Evolutionary conservation across 2,329 filamentous ascomycete genomes (phyloP), one percentile per base, ranked within the genome.

Genomic region (Trichophyton equinum): DNA sequence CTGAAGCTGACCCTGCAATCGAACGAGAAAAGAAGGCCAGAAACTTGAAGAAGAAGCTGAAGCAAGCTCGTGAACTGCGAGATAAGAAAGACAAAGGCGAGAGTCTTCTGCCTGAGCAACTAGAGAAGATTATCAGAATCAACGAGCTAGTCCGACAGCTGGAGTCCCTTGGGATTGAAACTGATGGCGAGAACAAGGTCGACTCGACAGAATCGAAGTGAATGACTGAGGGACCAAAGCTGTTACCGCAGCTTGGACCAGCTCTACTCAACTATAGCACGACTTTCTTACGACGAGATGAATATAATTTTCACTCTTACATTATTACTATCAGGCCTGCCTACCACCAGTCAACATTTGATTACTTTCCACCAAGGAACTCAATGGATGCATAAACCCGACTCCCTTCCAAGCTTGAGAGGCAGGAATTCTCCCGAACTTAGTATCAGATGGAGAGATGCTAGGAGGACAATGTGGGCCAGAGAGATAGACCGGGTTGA

Each of bases 81-180:
- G 86, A 85, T 68, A 96, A 96, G 80, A 95, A 95, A 74, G 89
- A 95, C 25, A 85, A 85, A 61, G 94, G 94, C 20, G 87, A 89
- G 71, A 81, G 83, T 3, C 76, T 99, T 63, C 79, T 97, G 27
- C 92, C 91, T 0, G 94, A 99, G 76, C 94, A 99, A 76, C 87
- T 97, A 65, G 91, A 92, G 67, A 99, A 99, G 77, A 89, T 99
- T 60, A 95, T 96, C 73, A 95, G 94, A 75, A 96, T 99, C 72
- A 90, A 89, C 64, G 94, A 99, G 77, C 81, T 99, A 58, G 85
- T 96, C 62, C 83, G 91, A 11, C 91, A 97, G 72, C 77, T 99
- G 61, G 89, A 95, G 68, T 81, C 83, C 1, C 79, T 99, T 30
- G 92, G 92, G 0, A 90, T 97, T 64, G 87, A 95, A 72, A 76